These are phyloP conservation scores for Oryza meridionalis DNA, from an alignment of 176 grass and related monocot genomes.

Conservation along the genomic window DNA sequence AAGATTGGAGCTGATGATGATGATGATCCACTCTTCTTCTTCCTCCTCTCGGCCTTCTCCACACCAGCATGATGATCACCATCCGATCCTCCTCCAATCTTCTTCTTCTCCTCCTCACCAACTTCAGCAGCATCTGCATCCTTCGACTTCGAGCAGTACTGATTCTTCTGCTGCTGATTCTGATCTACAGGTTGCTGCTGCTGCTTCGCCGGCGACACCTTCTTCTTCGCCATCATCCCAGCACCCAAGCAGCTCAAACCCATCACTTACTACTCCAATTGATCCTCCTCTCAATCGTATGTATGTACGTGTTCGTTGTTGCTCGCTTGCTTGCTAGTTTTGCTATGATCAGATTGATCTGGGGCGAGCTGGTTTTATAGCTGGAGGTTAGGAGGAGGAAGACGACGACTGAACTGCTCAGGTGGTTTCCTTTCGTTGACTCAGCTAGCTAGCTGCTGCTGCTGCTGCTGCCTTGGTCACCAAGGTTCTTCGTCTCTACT, in stretches of 20 bases:
- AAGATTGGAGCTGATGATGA: not conserved
- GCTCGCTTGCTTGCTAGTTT: not conserved
- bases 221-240: not conserved
- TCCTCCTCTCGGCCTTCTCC: not conserved
- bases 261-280: not conserved
- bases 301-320: not conserved
- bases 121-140: not conserved
- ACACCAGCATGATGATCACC: not conserved
- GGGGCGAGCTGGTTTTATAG: not conserved
- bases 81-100: conserved; percentile 2
- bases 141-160: no score
- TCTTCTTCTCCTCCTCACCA: conserved; percentile 1
- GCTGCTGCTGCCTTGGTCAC: not conserved
- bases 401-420: not conserved
- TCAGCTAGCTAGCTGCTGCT: not conserved
- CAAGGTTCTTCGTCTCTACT: not conserved
- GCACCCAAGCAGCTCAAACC: conserved; percentile 2
- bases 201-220: conserved; percentile 19
- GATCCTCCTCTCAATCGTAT: not conserved
- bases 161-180: not conserved
- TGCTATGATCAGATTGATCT: not conserved
- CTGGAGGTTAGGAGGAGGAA: not conserved
- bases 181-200: not conserved
- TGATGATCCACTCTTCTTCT: conserved; percentile 33
- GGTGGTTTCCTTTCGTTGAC: not conserved